These are phyloP conservation scores for Porodaedalea pini DNA, from an alignment of 1,284 basidiomycete species.

Conservation along the genomic window DNA sequence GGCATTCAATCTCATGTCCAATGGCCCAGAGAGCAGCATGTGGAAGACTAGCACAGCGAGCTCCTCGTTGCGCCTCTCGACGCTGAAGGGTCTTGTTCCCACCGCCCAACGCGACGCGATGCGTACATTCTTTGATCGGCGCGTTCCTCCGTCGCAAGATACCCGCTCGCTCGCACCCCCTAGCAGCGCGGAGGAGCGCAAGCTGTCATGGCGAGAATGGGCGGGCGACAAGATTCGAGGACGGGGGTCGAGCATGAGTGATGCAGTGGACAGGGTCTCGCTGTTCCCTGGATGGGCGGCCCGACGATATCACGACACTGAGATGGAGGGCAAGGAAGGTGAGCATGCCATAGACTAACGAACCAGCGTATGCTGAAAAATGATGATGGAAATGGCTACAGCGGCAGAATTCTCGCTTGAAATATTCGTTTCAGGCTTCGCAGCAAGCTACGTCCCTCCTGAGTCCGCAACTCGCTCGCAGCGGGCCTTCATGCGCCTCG, in stretches of 20 bases:
- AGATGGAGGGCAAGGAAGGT: conserved; percentile 18
- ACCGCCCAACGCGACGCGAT: conserved; percentile 32
- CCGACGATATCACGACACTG: conserved; percentile 30
- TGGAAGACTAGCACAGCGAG: conserved; percentile 7
- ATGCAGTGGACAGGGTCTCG: conserved; percentile 32
- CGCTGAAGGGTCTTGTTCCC: conserved; percentile 41
- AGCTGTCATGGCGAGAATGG: conserved; percentile 44
- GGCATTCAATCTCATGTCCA: conserved; percentile 6
- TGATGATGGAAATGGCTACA: background rate
- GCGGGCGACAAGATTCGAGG: conserved; percentile 42
- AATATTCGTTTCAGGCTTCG: conserved; percentile 73
- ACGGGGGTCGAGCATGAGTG: conserved; percentile 23
- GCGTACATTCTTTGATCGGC: conserved; percentile 26
- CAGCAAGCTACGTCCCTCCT: conserved; percentile 56
- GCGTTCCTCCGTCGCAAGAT: conserved; percentile 19
- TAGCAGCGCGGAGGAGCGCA: conserved; percentile 24
- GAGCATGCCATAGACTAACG: background rate
- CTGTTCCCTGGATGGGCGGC: conserved; percentile 44
- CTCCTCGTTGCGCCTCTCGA: conserved; percentile 34
- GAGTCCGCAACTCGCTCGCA: conserved; percentile 70
- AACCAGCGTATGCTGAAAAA: background rate
- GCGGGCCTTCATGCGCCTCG: conserved; percentile 69
- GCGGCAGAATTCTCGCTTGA: conserved; percentile 57
- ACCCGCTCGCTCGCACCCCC: conserved; percentile 10
- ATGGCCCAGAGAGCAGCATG: conserved; percentile 1